Base-by-base conservation (phyloP, 2,329 filamentous ascomycete genomes). In the Trichoderma simmonsii region DNA sequence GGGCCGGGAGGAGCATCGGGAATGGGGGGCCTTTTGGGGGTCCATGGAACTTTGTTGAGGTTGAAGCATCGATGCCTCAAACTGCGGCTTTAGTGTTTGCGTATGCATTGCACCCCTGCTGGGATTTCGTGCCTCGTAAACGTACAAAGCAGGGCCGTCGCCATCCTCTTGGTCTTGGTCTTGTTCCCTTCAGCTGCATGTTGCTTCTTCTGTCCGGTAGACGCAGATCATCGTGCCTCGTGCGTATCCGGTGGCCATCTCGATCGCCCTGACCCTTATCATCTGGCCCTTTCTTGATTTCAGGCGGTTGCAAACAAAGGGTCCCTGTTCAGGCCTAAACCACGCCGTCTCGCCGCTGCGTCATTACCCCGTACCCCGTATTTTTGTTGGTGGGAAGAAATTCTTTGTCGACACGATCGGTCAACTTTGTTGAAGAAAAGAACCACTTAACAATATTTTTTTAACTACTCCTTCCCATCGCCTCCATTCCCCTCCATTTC, bases 21-120 rank as follows among this genome's bases (percentile, higher is more conserved):
- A 32, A 61, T 62, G 67, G 67, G 63, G 63, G 62, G n/a, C 15
- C 4, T 18, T 63, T 63, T 48, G 62, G 62, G 66, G 66, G 56
- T 60, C 66, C 56, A 69, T 34, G 66, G 66, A 69, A 69, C 66
- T 69, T 69, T 69, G 66, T 69, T 69, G 66, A 69, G 63, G 18
- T 51, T 56, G 43, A 57, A 67, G 64, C 64, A 32, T 70, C 43
- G 57, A 70, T 70, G 67, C 57, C 67, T 70, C 66, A 70, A 43
- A 8, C 51, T 30, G 54, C 36, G 65, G 65, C 64, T 69, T 57
- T 61, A 60, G 36, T 48, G 34, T 48, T 43, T 48, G 54, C 11
- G 24, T 43, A 18, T 69, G 48, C 57, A 12, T 43, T 12, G 30
- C 24, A 48, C 65, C 65, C 65, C 65, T 57, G 36, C 65, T n/a